Conservation (phyloP, 352 stramenopile genomes). For the Pythium pectinolyticum region DNA sequence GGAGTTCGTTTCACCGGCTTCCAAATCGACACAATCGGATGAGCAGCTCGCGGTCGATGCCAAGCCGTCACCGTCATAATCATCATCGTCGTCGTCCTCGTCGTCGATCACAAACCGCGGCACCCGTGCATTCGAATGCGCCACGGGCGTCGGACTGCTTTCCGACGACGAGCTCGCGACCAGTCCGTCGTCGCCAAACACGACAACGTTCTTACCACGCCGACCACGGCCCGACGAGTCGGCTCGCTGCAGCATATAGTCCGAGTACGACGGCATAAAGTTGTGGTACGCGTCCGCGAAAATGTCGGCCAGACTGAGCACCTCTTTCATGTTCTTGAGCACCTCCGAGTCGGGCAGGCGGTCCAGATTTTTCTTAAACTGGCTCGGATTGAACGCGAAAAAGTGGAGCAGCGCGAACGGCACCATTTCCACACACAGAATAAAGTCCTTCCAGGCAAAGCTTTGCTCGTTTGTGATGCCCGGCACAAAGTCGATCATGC, state of each 20-base stretch:
- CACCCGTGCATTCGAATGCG: slow-evolving; percentile 48
- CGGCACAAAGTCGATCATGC: slow-evolving; percentile 83
- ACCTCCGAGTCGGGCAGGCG: slow-evolving; percentile 73
- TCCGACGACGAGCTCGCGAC: slow-evolving; percentile 45
- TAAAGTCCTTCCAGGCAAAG: slow-evolving; percentile 90
- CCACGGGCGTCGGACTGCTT: slow-evolving; percentile 53
- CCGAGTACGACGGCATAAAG: slow-evolving; percentile 84
- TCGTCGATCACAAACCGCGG: slow-evolving; percentile 79
- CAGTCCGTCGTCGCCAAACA: slow-evolving; percentile 46
- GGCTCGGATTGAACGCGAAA: slow-evolving; percentile 75
- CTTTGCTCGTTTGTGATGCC: slow-evolving; percentile 84
- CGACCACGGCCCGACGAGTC: slow-evolving; percentile 45
- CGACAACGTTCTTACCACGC: slow-evolving; percentile 38
- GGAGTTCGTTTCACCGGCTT: slow-evolving; percentile 16
- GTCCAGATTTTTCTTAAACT: slow-evolving; percentile 83
- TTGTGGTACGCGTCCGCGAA: slow-evolving; percentile 85
- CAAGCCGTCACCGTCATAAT: slow-evolving; percentile 7
- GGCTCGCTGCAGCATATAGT: slow-evolving; percentile 82
- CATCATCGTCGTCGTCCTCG: slow-evolving; percentile 56
- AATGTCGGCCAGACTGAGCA: slow-evolving; percentile 78
- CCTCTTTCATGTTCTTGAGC: slow-evolving; percentile 89
- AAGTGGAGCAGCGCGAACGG: slow-evolving; percentile 77
- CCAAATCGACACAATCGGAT: slow-evolving; percentile 23
- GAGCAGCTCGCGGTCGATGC: slow-evolving; percentile 23
- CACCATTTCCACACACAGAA: slow-evolving; percentile 90